These are phyloP conservation scores for Violaceomyces palustris DNA, from an alignment of 1,284 basidiomycete genomes.

Conservation along the genomic window DNA sequence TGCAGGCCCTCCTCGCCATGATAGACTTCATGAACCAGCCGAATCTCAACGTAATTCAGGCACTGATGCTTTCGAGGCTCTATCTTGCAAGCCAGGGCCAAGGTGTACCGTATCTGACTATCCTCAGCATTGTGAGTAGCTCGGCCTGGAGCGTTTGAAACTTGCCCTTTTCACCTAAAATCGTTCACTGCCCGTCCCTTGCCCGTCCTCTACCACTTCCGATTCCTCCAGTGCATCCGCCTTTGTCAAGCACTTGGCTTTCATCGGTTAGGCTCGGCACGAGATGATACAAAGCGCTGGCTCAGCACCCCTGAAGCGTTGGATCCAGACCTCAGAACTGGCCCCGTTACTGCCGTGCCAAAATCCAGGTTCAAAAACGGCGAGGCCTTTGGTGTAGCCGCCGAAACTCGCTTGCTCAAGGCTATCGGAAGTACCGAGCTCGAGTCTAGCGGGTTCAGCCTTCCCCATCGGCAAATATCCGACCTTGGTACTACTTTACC, in stretches of 20 bases:
- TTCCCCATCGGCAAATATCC: slow-evolving; percentile 7
- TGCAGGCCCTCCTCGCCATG: slow-evolving; percentile 31
- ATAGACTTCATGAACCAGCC: slow-evolving; percentile 31
- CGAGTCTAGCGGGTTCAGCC: not conserved
- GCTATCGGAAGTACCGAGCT: slow-evolving; percentile 3
- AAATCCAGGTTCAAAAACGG: slow-evolving; percentile 25
- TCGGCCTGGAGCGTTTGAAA: not conserved
- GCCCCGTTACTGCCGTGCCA: slow-evolving; percentile 22
- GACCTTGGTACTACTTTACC: slow-evolving; percentile 22
- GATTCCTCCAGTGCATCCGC: slow-evolving; percentile 14
- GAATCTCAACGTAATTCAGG: slow-evolving; percentile 38
- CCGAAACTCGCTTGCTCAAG: slow-evolving; percentile 13
- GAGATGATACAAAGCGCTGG: slow-evolving; percentile 26
- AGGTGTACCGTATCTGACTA: not conserved
- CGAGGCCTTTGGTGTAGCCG: slow-evolving; percentile 19
- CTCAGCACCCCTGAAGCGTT: slow-evolving; percentile 8
- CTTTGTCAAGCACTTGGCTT: slow-evolving; percentile 15
- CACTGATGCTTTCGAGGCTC: slow-evolving; percentile 25
- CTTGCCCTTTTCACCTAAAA: not conserved
- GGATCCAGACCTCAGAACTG: slow-evolving; percentile 21
- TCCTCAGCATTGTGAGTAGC: not conserved
- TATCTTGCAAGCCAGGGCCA: slow-evolving; percentile 1
- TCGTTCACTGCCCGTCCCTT: not conserved
- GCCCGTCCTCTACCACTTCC: slow-evolving; percentile 4
- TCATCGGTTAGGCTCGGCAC: slow-evolving; percentile 26